These are phyloP conservation scores for Paxillus involutus DNA, from an alignment of 768 basidiomycete genomes.

Conservation along the genomic window DNA sequence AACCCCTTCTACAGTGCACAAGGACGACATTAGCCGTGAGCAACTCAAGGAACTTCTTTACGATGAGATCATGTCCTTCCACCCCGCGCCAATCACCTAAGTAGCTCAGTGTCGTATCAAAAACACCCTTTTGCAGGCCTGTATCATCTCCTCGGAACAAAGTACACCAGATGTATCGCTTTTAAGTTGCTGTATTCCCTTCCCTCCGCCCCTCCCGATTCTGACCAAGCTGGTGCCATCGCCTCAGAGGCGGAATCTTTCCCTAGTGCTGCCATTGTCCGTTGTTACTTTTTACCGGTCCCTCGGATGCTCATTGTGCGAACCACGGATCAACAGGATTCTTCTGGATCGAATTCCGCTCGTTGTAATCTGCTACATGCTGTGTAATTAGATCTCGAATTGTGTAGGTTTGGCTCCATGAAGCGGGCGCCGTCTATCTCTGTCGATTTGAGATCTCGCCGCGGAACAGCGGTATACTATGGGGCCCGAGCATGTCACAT, in stretches of 20 bases:
- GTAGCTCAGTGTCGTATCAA: not conserved
- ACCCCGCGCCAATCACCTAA: constrained; percentile 55
- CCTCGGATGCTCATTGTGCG: not conserved
- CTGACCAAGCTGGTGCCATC: not conserved
- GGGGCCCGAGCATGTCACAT: no score
- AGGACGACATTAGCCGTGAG: constrained; percentile 94
- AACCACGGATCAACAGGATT: not conserved
- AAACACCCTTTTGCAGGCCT: not conserved
- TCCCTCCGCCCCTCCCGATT: not conserved
- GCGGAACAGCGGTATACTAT: no score
- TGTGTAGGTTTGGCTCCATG: no score
- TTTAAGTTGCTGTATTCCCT: not conserved
- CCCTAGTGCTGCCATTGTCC: not conserved
- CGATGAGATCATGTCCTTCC: constrained; percentile 93
- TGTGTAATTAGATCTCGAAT: not conserved
- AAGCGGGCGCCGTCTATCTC: no score
- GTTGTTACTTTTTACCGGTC: not conserved
- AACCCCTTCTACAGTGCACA: constrained; percentile 61
- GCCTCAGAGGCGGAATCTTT: not conserved
- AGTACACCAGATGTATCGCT: not conserved
- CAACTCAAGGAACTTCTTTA: constrained; percentile 93
- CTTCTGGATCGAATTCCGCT: not conserved
- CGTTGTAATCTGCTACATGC: not conserved
- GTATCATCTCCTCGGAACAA: not conserved
- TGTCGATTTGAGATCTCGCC: no score